Evolutionary conservation across 2,329 filamentous ascomycete species (phyloP).

Genomic region (Penicillium sp.): DNA sequence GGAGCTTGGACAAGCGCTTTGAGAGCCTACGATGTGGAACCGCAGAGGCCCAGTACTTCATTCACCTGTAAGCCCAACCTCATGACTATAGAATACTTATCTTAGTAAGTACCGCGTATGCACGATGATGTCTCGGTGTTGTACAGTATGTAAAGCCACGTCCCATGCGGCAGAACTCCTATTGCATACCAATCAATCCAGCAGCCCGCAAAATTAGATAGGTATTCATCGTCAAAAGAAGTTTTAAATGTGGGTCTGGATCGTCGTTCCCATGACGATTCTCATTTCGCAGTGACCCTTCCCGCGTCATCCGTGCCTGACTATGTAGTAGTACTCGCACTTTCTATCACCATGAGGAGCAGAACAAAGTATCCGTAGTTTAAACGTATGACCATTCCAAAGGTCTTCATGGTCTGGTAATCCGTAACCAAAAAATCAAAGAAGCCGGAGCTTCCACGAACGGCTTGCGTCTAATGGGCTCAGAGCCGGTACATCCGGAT

Average conservation of each 20-base stretch:
- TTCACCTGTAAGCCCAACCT: background rate
- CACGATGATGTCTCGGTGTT: slow-evolving; percentile 7
- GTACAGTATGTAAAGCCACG: background rate
- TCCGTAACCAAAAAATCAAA: slow-evolving; percentile 2
- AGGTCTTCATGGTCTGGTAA: slow-evolving; percentile 4
- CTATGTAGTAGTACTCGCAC: background rate
- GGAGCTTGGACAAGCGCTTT: background rate
- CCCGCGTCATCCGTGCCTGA: slow-evolving; percentile 23
- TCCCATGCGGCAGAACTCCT: background rate
- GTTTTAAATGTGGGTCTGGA: slow-evolving; percentile 22
- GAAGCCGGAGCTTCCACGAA: background rate
- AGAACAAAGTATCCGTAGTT: background rate
- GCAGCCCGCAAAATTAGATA: slow-evolving; percentile 1
- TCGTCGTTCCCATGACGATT: slow-evolving; percentile 25
- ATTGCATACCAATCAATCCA: background rate
- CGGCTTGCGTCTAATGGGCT: slow-evolving; percentile 11
- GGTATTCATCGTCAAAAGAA: slow-evolving; percentile 17
- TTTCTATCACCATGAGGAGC: background rate
- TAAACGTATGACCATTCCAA: background rate
- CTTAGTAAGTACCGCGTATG: background rate
- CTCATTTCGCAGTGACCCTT: slow-evolving; percentile 19
- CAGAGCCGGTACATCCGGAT: slow-evolving; percentile 23
- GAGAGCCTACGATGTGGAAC: background rate
- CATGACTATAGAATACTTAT: background rate
- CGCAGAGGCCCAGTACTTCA: background rate